phyloP scores from a whole-genome alignment of 2,329 filamentous ascomycete species.

The Coniochaeta hoffmannii region DNA sequence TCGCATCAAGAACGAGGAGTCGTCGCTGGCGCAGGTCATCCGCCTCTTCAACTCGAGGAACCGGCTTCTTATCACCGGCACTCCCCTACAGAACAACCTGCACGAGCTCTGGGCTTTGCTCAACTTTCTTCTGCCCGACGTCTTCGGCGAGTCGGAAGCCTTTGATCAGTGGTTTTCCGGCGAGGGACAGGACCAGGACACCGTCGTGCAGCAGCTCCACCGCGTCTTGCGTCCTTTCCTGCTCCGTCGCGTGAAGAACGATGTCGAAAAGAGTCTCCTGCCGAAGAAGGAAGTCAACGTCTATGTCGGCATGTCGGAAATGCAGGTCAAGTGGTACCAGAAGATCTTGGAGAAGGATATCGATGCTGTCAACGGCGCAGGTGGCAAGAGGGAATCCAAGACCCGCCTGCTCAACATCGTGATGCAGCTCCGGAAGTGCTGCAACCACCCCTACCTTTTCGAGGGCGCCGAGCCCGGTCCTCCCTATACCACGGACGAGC shows the following conservation, averaged over 20 bases:
- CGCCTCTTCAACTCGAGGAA: conserved; percentile 94
- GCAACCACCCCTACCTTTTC: conserved; percentile 96
- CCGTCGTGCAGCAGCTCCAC: conserved; percentile 92
- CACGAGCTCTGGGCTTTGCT: conserved; percentile 97
- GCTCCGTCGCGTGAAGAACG: conserved; percentile 89
- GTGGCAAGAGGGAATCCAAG: conserved; percentile 95
- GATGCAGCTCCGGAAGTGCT: conserved; percentile 98
- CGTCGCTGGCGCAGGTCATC: conserved; percentile 91
- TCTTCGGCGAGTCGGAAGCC: conserved; percentile 92
- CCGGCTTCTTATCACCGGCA: conserved; percentile 90
- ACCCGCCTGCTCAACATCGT: conserved; percentile 96
- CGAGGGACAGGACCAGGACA: conserved; percentile 85
- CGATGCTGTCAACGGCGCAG: conserved; percentile 93
- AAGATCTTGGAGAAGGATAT: conserved; percentile 99
- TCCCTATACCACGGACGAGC: conserved; percentile 96
- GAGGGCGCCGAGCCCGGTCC: conserved; percentile 95
- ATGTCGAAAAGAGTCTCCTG: conserved; percentile 94
- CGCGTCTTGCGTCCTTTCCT: conserved; percentile 89
- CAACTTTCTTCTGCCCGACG: conserved; percentile 96
- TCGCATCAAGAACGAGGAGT: conserved; percentile 99
- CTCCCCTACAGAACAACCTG: conserved; percentile 93
- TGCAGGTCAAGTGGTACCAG: conserved; percentile 99
- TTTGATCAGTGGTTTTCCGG: conserved; percentile 98
- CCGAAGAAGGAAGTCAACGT: conserved; percentile 97
- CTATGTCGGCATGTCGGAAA: conserved; percentile 97